Evolutionary conservation across 2,329 filamentous ascomycete species (phyloP).

Genomic region (Byssoonygena ceratinophila): DNA sequence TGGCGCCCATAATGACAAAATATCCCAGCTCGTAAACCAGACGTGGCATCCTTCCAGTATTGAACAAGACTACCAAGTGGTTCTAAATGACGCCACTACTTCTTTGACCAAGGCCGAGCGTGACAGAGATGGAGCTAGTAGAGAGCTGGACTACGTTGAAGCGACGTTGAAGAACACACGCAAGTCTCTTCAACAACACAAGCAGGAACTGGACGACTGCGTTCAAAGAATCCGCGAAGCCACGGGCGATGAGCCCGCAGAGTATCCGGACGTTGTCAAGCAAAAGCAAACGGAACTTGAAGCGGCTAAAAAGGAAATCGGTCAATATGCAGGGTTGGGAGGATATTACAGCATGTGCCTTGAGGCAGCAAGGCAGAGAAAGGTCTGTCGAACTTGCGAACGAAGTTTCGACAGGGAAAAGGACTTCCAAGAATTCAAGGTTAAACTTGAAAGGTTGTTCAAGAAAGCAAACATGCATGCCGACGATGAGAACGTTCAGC

Average conservation of each 20-base stretch:
- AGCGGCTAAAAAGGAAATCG: conserved; percentile 51
- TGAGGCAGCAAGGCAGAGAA: conserved; percentile 53
- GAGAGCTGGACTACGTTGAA: conserved; percentile 66
- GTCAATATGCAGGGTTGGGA: conserved; percentile 55
- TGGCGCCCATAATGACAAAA: conserved; percentile 60
- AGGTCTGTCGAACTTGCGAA: conserved; percentile 66
- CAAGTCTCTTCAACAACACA: conserved; percentile 54
- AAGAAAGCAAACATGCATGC: conserved; percentile 41
- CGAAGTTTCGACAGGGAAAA: conserved; percentile 53
- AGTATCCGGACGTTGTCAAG: conserved; percentile 44
- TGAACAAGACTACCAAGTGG: conserved; percentile 58
- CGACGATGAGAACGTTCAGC: conserved; percentile 52
- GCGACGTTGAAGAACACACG: conserved; percentile 58
- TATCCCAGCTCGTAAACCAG: conserved; percentile 53
- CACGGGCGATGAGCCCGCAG: conserved; percentile 42
- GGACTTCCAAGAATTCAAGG: conserved; percentile 53
- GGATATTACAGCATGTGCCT: conserved; percentile 63
- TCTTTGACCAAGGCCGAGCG: conserved; percentile 55
- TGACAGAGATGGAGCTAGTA: conserved; percentile 57
- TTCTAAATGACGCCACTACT: conserved; percentile 48
- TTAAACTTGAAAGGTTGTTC: conserved; percentile 52
- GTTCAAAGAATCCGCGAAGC: conserved; percentile 53
- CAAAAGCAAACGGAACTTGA: conserved; percentile 45
- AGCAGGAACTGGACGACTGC: conserved; percentile 51
- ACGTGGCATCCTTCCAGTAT: conserved; percentile 61